Percentiles rank a stretch among this genome's conserved stretches.
Evolutionary conservation across 345 rosid species (phyloP).

Genomic region (Cardiospermum halicacabum): DNA sequence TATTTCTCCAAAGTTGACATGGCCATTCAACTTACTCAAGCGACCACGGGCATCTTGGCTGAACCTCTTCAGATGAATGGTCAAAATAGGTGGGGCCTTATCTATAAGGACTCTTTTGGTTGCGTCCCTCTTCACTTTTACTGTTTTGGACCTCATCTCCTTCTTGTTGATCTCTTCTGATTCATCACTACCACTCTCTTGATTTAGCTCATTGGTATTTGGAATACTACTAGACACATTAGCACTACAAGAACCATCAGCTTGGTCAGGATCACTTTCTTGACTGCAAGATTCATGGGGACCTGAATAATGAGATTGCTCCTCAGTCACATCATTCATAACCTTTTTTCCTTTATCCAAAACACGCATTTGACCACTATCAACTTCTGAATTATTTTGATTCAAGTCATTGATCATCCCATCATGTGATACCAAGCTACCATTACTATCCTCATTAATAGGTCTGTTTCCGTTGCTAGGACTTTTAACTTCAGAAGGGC

Average conservation of each 20-base stretch:
- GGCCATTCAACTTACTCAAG: conserved; percentile 86
- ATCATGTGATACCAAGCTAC: conserved; percentile 20
- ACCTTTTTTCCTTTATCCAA: conserved; percentile 16
- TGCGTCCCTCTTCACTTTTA: conserved; percentile 86
- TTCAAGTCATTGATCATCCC: conserved; percentile 18
- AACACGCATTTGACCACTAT: conserved; percentile 20
- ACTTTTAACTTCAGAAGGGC: conserved; percentile 21
- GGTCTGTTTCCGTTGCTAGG: conserved; percentile 29
- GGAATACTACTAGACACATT: conserved; percentile 27
- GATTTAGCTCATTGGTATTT: conserved; percentile 19
- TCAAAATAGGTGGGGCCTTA: conserved; percentile 77
- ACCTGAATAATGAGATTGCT: conserved; percentile 26
- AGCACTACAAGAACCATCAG: conserved; percentile 23
- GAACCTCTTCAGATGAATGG: conserved; percentile 91
- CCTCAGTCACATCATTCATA: conserved; percentile 13
- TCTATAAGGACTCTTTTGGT: conserved; percentile 72
- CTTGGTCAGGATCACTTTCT: conserved; percentile 32
- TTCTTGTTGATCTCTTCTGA: conserved; percentile 38
- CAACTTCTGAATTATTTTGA: conserved; percentile 24
- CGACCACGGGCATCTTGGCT: conserved; percentile 95
- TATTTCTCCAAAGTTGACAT: conserved; percentile 64
- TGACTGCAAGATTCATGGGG: conserved; percentile 19
- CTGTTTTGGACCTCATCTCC: conserved; percentile 31
- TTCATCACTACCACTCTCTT: conserved; percentile 31
- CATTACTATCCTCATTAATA: conserved; percentile 15